Evolutionary conservation across 2,329 filamentous ascomycete species (phyloP).

Genomic region (Ceratocystis cubensis): DNA sequence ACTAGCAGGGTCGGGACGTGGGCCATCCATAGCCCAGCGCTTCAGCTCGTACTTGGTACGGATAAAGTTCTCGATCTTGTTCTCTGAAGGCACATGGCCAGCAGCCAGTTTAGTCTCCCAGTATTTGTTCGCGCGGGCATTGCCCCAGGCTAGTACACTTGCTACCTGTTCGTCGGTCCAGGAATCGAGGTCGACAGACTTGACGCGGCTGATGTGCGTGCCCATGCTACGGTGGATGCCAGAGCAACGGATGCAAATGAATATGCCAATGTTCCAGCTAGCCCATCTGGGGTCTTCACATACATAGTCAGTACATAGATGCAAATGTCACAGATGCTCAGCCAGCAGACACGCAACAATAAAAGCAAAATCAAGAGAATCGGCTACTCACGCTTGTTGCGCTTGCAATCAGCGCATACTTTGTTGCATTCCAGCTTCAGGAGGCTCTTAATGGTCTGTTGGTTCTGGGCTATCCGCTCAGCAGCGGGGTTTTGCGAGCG

Average conservation of each 20-base stretch:
- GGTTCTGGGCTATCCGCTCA: conserved; percentile 85
- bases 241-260: conserved; percentile 95
- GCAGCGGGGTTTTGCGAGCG: conserved; percentile 64
- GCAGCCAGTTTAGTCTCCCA: conserved; percentile 91
- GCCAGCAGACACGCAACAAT: background rate
- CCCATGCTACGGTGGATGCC: conserved; percentile 98
- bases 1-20: conserved; percentile 81
- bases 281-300: conserved; percentile 86
- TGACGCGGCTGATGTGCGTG: conserved; percentile 94
- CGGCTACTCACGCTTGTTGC: conserved; percentile 71
- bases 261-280: conserved; percentile 95
- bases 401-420: conserved; percentile 95
- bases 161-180: conserved; percentile 98
- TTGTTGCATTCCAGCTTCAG: conserved; percentile 94
- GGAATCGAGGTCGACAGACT: conserved; percentile 92
- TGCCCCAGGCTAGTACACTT: conserved; percentile 91
- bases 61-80: conserved; percentile 99
- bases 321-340: conserved; percentile 14
- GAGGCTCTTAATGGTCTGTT: conserved; percentile 83
- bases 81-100: conserved; percentile 85
- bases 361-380: background rate
- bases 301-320: conserved; percentile 18
- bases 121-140: conserved; percentile 92
- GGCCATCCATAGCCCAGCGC: conserved; percentile 98
- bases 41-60: conserved; percentile 98